Conservation (phyloP, 345 rosid genomes). For the Eucalyptus brandiana region DNA sequence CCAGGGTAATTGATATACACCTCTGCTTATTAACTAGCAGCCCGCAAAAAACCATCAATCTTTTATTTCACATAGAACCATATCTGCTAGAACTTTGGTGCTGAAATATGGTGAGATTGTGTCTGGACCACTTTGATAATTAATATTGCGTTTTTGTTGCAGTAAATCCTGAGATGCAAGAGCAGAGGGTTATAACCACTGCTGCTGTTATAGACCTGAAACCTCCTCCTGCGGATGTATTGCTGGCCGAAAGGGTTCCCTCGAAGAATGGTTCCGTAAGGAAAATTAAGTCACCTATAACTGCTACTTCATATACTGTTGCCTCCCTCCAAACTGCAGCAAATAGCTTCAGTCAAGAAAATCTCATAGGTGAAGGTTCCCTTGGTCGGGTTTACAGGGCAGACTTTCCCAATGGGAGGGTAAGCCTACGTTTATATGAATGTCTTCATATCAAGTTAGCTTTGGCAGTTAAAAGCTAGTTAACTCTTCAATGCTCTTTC, state of each 20-base stretch:
- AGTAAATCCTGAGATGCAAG: constrained; percentile 44
- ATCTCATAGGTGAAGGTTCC: constrained; percentile 92
- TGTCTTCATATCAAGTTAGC: neutral
- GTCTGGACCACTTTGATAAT: neutral
- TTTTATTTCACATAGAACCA: neutral
- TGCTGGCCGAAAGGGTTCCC: constrained; percentile 41
- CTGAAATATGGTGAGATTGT: neutral
- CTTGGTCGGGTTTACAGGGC: constrained; percentile 95
- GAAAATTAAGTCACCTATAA: constrained; percentile 64
- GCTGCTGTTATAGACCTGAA: constrained; percentile 67
- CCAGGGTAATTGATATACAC: neutral
- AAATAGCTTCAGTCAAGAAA: constrained; percentile 92
- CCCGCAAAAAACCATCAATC: neutral
- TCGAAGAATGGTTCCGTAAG: constrained; percentile 61
- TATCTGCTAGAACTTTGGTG: neutral
- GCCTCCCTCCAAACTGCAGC: constrained; percentile 87
- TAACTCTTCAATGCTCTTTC: neutral
- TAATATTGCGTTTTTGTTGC: neutral
- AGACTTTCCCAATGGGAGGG: constrained; percentile 87
- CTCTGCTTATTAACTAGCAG: neutral
- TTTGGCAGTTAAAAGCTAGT: neutral
- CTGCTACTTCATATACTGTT: constrained; percentile 69
- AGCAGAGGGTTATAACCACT: constrained; percentile 48
- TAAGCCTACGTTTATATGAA: neutral
- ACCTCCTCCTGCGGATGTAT: constrained; percentile 62